Evolutionary conservation across 192 early-diverging fungal genomes (phyloP).

Genomic region (Mortierella claussenii): DNA sequence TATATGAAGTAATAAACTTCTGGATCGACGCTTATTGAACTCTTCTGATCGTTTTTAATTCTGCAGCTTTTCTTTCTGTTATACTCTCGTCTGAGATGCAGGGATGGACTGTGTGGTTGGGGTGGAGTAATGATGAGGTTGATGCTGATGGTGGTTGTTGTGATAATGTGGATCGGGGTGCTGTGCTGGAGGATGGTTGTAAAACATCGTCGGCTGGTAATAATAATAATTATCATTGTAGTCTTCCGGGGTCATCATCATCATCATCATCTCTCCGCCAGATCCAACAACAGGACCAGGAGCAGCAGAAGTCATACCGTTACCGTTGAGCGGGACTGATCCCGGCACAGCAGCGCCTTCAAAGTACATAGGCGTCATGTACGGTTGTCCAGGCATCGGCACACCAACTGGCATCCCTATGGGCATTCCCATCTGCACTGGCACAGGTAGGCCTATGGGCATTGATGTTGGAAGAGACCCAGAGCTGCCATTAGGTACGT

Average conservation of each 20-base stretch:
- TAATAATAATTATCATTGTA: constrained; percentile 52
- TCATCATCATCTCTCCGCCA: constrained; percentile 43
- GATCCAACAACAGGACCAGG: constrained; percentile 1
- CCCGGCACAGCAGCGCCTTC: constrained; percentile 27
- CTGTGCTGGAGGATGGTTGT: constrained; percentile 22
- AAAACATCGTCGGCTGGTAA: constrained; percentile 37
- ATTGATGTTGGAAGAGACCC: constrained; percentile 12
- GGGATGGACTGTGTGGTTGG: neutral
- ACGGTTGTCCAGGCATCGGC: constrained; percentile 35
- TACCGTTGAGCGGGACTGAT: neutral
- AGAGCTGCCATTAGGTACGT: constrained; percentile 10
- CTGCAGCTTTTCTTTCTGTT: neutral
- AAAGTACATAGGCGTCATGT: constrained; percentile 40
- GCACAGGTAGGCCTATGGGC: constrained; percentile 21
- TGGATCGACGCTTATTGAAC: neutral
- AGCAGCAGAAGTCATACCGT: constrained; percentile 8
- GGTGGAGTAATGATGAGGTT: too few relatives aligned
- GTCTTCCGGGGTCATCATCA: constrained; percentile 43
- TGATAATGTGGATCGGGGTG: constrained; percentile 10
- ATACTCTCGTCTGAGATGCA: neutral
- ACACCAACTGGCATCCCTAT: constrained; percentile 37
- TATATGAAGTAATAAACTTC: too few relatives aligned
- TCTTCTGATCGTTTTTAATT: neutral
- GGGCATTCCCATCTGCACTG: constrained; percentile 28
- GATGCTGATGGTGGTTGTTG: neutral